These are phyloP conservation scores for Aspergillus fumigatiaffinis DNA, from an alignment of 2,329 filamentous ascomycete species.

Conservation along the genomic window DNA sequence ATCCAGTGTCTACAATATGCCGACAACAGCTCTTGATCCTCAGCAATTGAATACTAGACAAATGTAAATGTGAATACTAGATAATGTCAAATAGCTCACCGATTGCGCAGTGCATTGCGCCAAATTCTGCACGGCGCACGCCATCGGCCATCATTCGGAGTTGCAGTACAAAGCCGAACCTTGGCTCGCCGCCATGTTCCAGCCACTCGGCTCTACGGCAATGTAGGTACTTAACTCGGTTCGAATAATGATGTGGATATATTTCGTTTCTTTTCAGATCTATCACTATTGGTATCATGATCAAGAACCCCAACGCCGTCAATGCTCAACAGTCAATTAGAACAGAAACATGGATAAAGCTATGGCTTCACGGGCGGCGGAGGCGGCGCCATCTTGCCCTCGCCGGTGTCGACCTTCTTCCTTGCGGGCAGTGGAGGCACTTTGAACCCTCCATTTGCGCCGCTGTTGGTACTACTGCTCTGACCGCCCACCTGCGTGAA, in stretches of 20 bases:
- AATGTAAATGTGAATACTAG: too few relatives aligned
- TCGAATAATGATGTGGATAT: background rate
- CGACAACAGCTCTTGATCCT: background rate
- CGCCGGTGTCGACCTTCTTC: conserved; percentile 69
- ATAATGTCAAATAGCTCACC: background rate
- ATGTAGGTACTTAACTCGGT: too few relatives aligned
- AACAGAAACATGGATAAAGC: background rate
- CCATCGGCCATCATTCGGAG: background rate
- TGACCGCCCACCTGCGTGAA: conserved; percentile 76
- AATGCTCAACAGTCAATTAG: conserved; percentile 3
- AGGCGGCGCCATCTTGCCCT: conserved; percentile 51
- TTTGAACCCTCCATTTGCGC: conserved; percentile 68
- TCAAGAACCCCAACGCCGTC: background rate
- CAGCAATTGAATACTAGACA: background rate
- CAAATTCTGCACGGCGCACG: background rate
- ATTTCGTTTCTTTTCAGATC: background rate
- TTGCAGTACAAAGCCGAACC: background rate
- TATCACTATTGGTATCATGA: background rate
- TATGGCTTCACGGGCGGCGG: conserved; percentile 28
- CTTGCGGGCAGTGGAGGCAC: conserved; percentile 68
- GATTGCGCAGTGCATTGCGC: background rate
- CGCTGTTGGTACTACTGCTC: conserved; percentile 23
- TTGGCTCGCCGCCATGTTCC: background rate
- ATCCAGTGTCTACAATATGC: background rate
- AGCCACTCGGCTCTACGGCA: background rate